These are phyloP conservation scores for Ceratocystis cacaofunesta DNA, from an alignment of 2,329 filamentous ascomycete genomes.

Conservation along the genomic window DNA sequence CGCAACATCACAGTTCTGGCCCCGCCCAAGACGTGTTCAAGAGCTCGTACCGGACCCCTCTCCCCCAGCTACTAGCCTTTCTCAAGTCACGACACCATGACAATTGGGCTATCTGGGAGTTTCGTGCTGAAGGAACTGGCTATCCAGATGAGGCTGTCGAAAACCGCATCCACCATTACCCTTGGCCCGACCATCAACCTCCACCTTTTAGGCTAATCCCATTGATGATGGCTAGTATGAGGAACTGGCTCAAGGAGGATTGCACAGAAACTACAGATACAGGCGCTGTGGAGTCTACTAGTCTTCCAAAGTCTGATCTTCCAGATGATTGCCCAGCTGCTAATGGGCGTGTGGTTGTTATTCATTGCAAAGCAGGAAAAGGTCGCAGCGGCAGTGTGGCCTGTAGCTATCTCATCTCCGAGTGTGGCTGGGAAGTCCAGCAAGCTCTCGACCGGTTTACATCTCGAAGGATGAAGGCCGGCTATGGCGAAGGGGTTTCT, in stretches of 20 bases:
- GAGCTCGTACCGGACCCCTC: conserved; percentile 83
- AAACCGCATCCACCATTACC: conserved; percentile 72
- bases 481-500: conserved; percentile 77
- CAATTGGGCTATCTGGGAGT: conserved; percentile 95
- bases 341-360: conserved; percentile 50
- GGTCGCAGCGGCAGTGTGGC: conserved; percentile 78
- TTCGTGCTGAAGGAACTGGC: conserved; percentile 87
- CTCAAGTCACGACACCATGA: conserved; percentile 71
- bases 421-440: conserved; percentile 49
- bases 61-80: conserved; percentile 73
- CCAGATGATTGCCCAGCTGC: conserved; percentile 14
- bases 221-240: conserved; percentile 81
- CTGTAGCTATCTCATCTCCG: conserved; percentile 78
- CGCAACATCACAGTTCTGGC: conserved; percentile 51
- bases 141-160: conserved; percentile 88
- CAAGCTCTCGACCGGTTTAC: conserved; percentile 49
- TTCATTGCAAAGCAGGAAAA: conserved; percentile 96
- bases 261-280: neutral
- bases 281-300: neutral
- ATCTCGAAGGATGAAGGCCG: conserved; percentile 70
- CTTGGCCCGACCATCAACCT: conserved; percentile 94
- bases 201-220: conserved; percentile 84
- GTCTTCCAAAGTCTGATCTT: conserved; percentile 2
- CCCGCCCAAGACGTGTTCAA: conserved; percentile 81
- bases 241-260: conserved; percentile 57